A percentile compares a stretch with the other conserved stretches of the same genome.
These are phyloP conservation scores for Nidularia pulvinata DNA, from an alignment of 768 basidiomycete genomes.

Conservation along the genomic window DNA sequence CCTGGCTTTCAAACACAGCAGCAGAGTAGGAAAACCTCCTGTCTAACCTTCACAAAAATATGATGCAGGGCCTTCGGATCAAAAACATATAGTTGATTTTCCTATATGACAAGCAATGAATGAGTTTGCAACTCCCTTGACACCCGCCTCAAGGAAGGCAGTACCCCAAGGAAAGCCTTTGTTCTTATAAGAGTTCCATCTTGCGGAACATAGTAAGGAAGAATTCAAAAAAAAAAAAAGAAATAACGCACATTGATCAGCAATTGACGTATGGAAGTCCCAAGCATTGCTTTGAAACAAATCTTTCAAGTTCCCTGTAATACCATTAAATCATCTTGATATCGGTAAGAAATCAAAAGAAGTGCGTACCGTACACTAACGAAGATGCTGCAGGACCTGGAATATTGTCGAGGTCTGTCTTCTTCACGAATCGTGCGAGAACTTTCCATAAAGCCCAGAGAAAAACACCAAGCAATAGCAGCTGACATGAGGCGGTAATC, in stretches of 20 bases:
- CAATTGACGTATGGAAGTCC: neutral
- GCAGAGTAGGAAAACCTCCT: neutral
- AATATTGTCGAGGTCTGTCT: too few relatives aligned
- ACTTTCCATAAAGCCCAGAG: too few relatives aligned
- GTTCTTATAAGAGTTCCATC: neutral
- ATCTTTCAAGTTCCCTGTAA: neutral
- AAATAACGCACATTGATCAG: neutral
- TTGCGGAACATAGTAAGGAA: neutral
- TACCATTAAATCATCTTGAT: too few relatives aligned
- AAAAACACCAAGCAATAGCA: too few relatives aligned
- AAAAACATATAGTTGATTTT: neutral
- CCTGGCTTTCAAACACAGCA: neutral
- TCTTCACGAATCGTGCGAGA: too few relatives aligned
- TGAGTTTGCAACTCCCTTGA: neutral
- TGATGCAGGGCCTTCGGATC: neutral
- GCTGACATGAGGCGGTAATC: too few relatives aligned
- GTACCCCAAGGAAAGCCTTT: neutral
- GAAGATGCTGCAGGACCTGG: too few relatives aligned
- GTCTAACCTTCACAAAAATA: neutral
- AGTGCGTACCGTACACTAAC: too few relatives aligned
- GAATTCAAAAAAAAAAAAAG: neutral
- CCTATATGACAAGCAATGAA: neutral
- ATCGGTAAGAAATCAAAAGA: too few relatives aligned
- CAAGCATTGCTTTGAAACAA: neutral
- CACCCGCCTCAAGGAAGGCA: neutral